These are phyloP conservation scores for Boletus tylopilopsis DNA, from an alignment of 768 basidiomycete genomes.

Conservation along the genomic window DNA sequence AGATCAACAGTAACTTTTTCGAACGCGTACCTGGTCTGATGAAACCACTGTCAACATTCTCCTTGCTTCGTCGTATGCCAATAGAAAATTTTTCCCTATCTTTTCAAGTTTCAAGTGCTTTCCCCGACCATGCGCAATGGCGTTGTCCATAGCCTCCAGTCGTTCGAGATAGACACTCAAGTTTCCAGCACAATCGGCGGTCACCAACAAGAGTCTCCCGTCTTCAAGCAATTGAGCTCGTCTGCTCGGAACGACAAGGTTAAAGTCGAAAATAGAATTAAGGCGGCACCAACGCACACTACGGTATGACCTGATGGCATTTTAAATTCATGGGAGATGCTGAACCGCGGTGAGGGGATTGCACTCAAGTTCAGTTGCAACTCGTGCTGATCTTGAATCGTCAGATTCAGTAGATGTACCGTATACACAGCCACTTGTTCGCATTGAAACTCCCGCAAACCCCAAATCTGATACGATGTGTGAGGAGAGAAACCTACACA, in stretches of 20 bases:
- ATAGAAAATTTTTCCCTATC: conserved; percentile 40
- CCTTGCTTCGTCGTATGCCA: conserved; percentile 52
- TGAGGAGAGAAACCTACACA: too few relatives aligned
- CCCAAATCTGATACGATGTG: too few relatives aligned
- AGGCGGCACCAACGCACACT: too few relatives aligned
- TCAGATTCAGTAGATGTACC: too few relatives aligned
- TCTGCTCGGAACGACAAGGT: conserved; percentile 18
- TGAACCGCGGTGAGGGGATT: too few relatives aligned
- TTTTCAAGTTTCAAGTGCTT: conserved; percentile 42
- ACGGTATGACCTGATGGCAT: too few relatives aligned
- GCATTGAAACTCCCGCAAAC: too few relatives aligned
- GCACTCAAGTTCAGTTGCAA: too few relatives aligned
- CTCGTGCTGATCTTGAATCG: too few relatives aligned
- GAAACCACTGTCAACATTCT: conserved; percentile 46
- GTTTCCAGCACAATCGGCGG: conserved; percentile 33
- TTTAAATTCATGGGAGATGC: too few relatives aligned
- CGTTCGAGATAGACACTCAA: conserved; percentile 40
- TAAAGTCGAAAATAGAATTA: too few relatives aligned
- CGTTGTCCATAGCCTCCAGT: conserved; percentile 28
- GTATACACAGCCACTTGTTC: too few relatives aligned
- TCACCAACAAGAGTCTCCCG: conserved; percentile 39
- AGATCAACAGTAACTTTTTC: neutral
- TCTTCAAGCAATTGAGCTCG: conserved; percentile 41
- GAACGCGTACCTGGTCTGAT: conserved; percentile 35
- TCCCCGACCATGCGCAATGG: conserved; percentile 25